A percentile compares a stretch with the other conserved stretches of the same genome.
Conservation (phyloP, 257 asterid genomes). For the Nicotiana sylvestris region DNA sequence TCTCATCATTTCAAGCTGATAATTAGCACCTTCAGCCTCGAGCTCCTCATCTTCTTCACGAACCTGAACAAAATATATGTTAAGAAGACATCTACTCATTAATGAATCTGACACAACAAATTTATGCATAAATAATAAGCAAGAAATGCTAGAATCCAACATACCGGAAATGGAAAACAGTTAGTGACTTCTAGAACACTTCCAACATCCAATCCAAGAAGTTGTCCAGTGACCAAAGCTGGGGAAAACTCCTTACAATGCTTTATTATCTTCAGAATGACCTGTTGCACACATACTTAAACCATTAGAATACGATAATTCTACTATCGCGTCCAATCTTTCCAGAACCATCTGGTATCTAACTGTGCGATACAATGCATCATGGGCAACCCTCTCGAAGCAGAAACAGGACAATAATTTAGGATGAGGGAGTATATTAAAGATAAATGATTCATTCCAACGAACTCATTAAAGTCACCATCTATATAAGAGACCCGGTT, state of each 20-base stretch:
- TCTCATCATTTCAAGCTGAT: constrained; percentile 99
- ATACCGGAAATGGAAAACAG: constrained; percentile 95
- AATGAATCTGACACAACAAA: not conserved
- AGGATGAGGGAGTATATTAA: not conserved
- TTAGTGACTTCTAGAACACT: constrained; percentile 96
- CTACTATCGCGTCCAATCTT: not conserved
- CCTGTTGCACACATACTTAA: constrained; percentile 37
- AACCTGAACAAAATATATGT: constrained; percentile 28
- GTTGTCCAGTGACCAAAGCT: constrained; percentile 90
- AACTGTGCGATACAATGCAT: not conserved
- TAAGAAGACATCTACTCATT: not conserved
- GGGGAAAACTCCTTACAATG: constrained; percentile 98
- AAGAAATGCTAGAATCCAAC: constrained; percentile 5
- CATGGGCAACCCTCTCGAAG: not conserved
- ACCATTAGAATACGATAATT: not conserved
- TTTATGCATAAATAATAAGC: not conserved
- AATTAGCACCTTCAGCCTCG: constrained; percentile 95
- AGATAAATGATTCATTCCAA: not conserved
- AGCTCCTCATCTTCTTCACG: constrained; percentile 99
- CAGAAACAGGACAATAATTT: not conserved
- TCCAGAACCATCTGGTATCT: not conserved
- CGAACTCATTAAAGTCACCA: not conserved
- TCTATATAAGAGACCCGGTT: not conserved
- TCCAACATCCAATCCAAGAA: constrained; percentile 96
- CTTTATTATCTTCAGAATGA: constrained; percentile 83